Base-by-base conservation (phyloP, 2,329 filamentous ascomycete species). In the Phaeosphaeriaceae sp. region DNA sequence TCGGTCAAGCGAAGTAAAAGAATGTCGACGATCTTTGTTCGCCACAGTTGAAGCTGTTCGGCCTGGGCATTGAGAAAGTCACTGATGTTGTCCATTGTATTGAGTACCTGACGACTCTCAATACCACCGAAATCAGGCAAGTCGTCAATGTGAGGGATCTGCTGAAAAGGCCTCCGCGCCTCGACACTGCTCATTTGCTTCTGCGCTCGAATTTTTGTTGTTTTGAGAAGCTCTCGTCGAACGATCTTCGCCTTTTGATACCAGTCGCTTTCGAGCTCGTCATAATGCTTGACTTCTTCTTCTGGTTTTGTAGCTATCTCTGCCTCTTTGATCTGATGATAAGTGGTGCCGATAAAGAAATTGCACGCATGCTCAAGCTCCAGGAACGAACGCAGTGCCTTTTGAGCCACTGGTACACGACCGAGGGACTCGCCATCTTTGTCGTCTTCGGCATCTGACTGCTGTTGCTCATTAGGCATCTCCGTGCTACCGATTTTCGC, bases 301-400 rank as follows among this genome's bases (percentile, higher is more conserved):
- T 91, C 36, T 40, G 36, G 91, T 5, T 80, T 72, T 0, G 89
- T 92, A 66, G 89, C 79, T 1, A 85, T 82, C 46, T 85, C 76
- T 55, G 93, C 86, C 0, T 87, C 86, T 71, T 93, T 95, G 60
- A 96, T 90, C 70, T 97, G 92, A 71, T 88, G 97, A 65, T 89
- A 89, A 0, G 89, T 90, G 66, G 93, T 97, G 15, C 89, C 92
- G 24, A 89, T 89, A 71, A 96, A 97, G 78, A 97, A 97, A 0
- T 87, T 83, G 27, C 90, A 92, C 63, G 89, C 88, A 73, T 97
- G 94, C 60, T 94, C 85, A 45, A 96, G 77, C 71, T 96, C 92
- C 19, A 97, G 81, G 2, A 91, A 88, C 20, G 83, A 84, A 10
- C 92, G 88, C 21, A 97, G 81, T 45, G 88, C 85, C 53, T 88